A percentile compares a stretch with the other conserved stretches of the same genome.
Conservation (phyloP, 75 land plant species). For the Pinus tabuliformis region DNA sequence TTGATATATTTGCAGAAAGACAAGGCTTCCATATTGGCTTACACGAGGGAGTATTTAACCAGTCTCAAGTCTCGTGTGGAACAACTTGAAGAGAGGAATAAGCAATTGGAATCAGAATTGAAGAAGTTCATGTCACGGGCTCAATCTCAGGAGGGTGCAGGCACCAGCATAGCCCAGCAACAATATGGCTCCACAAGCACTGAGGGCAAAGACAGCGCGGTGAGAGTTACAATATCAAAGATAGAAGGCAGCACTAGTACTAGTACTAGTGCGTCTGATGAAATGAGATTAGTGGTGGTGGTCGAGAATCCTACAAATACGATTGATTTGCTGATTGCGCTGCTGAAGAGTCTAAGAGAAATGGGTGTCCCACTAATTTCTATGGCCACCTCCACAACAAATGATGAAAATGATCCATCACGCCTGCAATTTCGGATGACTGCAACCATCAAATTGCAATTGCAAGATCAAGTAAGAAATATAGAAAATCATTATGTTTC, state of each 20-base stretch:
- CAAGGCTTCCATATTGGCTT: constrained; percentile 6
- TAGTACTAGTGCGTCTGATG: not conserved
- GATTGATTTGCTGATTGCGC: not conserved
- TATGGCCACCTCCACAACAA: too few relatives aligned
- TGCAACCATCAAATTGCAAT: too few relatives aligned
- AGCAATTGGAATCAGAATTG: not conserved
- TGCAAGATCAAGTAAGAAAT: too few relatives aligned
- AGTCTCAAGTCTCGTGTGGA: not conserved
- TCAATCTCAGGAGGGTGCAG: not conserved
- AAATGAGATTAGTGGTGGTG: not conserved
- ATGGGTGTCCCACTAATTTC: not conserved
- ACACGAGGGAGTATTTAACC: not conserved
- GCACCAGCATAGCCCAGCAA: not conserved
- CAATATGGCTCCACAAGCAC: too few relatives aligned
- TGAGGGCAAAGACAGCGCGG: not conserved
- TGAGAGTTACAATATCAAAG: not conserved
- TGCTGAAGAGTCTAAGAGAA: not conserved
- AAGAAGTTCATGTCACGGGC: not conserved
- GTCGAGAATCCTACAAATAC: not conserved
- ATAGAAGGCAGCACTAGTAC: not conserved
- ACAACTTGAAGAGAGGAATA: not conserved
- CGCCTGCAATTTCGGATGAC: too few relatives aligned
- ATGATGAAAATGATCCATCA: too few relatives aligned
- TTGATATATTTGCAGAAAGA: not conserved
- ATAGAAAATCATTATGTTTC: too few relatives aligned